These are phyloP conservation scores for Phaeodactylum tricornutum DNA, from an alignment of 108 stramenopile species.

Conservation along the genomic window DNA sequence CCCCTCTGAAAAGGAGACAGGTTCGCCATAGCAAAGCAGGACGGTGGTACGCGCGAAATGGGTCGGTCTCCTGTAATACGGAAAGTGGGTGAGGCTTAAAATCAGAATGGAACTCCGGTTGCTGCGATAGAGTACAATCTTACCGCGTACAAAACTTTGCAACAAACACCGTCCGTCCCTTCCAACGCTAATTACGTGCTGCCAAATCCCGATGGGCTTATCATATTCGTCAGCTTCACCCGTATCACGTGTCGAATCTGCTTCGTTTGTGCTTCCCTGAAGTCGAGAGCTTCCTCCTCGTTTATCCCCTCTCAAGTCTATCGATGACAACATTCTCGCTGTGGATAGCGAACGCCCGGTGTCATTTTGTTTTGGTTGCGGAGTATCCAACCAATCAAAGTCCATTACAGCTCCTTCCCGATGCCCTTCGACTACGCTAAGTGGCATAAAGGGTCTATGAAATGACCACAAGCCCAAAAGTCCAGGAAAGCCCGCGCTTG, in stretches of 20 bases:
- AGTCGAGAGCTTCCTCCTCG: neutral
- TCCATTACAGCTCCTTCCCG: slow-evolving; percentile 61
- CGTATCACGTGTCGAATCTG: neutral
- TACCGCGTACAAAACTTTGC: slow-evolving; percentile 60
- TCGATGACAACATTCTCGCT: neutral
- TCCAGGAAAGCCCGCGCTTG: slow-evolving; percentile 66
- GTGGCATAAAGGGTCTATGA: slow-evolving; percentile 60
- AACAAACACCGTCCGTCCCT: slow-evolving; percentile 68
- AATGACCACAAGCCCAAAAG: slow-evolving; percentile 55
- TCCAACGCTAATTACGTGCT: slow-evolving; percentile 68
- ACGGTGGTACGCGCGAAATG: slow-evolving; percentile 56
- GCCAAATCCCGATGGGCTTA: slow-evolving; percentile 32
- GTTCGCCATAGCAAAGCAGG: slow-evolving; percentile 76
- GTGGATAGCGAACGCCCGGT: too few species aligned
- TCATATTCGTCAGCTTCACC: neutral
- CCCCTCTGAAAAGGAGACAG: slow-evolving; percentile 72
- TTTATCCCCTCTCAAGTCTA: neutral
- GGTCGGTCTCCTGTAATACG: slow-evolving; percentile 38
- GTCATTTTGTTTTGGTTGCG: slow-evolving; percentile 4
- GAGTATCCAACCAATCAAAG: slow-evolving; percentile 62
- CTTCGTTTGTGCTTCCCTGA: neutral
- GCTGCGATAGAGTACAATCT: too few species aligned
- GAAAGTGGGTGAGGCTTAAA: neutral
- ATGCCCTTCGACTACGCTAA: slow-evolving; percentile 70
- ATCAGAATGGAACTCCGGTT: neutral